Evolutionary conservation across 192 early-diverging fungal species (phyloP), one percentile per base, ranked within the genome.

Genomic region (Coemansia sp.): DNA sequence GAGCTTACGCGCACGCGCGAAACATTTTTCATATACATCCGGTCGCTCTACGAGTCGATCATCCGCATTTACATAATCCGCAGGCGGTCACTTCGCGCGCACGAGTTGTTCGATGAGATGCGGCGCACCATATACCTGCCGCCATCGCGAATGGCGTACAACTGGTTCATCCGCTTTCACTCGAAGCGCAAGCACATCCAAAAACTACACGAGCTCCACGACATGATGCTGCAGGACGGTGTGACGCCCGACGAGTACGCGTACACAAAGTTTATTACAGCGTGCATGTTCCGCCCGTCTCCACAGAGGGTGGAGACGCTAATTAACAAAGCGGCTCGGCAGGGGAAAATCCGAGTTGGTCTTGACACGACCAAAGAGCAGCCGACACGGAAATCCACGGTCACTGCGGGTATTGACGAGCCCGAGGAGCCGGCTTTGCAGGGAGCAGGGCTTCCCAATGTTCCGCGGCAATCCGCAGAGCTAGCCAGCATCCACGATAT

Each of bases 41-140:
- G 76, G 16, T 73, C 70, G 9, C 40, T 64, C 0, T 79, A 79
- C 66, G 76, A 79, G 47, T 62, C 63, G 6, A 49, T 73, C 32
- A 79, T 79, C 18, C 65, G 63, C 32, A 63, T 60, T 24, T 38
- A 49, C n/a, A 19, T 79, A 0, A 43, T 55, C 19, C 69, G 76
- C 12, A 44, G 60, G 11, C 51, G 68, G 16, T 38, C 53, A 10
- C 32, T 30, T 14, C 18, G 54, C n/a, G 76, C 76, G 2, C 64
- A 47, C 9, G 63, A 63, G 33, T 52, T 69, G 22, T 22, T 79
- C 25, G 66, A 73, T 22, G 76, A 79, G 5, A 54, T 79, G 69
- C 76, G 76, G 35, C 54, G 64, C n/a, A 79, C 58, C 53, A 69
- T 70, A 50, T 73, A 79, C 42, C 52, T 79, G 50, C 70, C 76